Conservation (phyloP, 225 moss, liverwort and hornwort genomes). For the Ulota crispa region DNA sequence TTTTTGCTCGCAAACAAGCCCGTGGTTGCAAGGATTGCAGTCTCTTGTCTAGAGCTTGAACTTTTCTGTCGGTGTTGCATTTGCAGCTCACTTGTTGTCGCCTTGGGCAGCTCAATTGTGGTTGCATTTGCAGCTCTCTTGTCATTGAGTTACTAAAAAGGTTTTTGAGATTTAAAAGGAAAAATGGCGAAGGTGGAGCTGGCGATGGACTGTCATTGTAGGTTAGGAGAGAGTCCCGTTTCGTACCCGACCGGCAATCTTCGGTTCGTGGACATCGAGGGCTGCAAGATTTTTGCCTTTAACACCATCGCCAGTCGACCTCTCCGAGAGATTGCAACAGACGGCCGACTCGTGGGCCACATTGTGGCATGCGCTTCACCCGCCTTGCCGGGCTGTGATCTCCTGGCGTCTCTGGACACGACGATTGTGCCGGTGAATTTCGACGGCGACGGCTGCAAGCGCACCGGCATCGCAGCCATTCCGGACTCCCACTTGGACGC, state of each 20-base stretch:
- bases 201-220: conserved; percentile 47
- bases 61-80: background rate
- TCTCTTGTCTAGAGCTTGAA: background rate
- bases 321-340: conserved; percentile 32
- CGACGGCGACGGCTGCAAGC: conserved; percentile 23
- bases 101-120: background rate
- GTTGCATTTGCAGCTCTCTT: background rate
- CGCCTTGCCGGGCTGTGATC: conserved; percentile 31
- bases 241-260: conserved; percentile 43
- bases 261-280: conserved; percentile 56
- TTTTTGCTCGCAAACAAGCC: background rate
- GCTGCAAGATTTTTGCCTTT: conserved; percentile 35
- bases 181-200: conserved; percentile 53
- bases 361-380: conserved; percentile 45
- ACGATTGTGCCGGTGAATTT: conserved; percentile 48
- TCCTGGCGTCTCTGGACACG: conserved; percentile 46
- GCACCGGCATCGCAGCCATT: conserved; percentile 25
- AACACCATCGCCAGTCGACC: conserved; percentile 36
- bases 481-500: conserved; percentile 39
- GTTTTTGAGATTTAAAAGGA: background rate
- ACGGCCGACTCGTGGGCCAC: conserved; percentile 40
- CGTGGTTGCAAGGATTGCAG: background rate
- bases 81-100: background rate
- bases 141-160: background rate
- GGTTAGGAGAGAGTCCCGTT: conserved; percentile 58